These are phyloP conservation scores for Hanseniaspora mollemarum DNA, from an alignment of 805 yeast species.

Conservation along the genomic window DNA sequence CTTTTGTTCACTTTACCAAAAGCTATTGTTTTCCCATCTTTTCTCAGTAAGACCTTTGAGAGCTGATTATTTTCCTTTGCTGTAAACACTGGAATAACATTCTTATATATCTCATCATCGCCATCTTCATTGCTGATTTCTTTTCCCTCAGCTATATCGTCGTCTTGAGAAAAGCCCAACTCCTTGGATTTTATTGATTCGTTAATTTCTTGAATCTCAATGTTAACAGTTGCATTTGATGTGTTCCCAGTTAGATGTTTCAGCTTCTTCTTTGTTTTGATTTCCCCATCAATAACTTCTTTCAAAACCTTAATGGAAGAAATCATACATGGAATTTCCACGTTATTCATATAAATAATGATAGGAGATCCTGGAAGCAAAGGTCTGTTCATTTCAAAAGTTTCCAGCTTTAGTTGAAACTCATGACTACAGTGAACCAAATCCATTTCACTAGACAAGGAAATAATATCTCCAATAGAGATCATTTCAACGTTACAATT, in stretches of 20 bases:
- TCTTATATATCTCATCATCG: slow-evolving; percentile 30
- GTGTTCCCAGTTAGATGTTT: slow-evolving; percentile 76
- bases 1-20: slow-evolving; percentile 78
- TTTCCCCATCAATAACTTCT: slow-evolving; percentile 60
- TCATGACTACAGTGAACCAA: slow-evolving; percentile 1
- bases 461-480: slow-evolving; percentile 55
- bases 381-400: slow-evolving; percentile 63
- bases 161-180: slow-evolving; percentile 51
- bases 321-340: slow-evolving; percentile 40
- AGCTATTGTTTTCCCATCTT: slow-evolving; percentile 95
- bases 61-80: slow-evolving; percentile 79
- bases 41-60: slow-evolving; percentile 94
- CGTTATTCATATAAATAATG: slow-evolving; percentile 64
- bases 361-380: slow-evolving; percentile 69
- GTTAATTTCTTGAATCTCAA: slow-evolving; percentile 87
- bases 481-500: slow-evolving; percentile 34
- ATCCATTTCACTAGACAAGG: background rate
- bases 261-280: slow-evolving; percentile 77
- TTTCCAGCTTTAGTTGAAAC: slow-evolving; percentile 44
- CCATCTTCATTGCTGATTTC: background rate
- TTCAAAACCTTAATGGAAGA: slow-evolving; percentile 47
- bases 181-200: slow-evolving; percentile 7
- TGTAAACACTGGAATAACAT: slow-evolving; percentile 79
- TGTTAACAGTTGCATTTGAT: slow-evolving; percentile 91
- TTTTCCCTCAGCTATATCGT: background rate